phyloP scores from a whole-genome alignment of 768 basidiomycete genomes.

The Tulasnella sp. region DNA sequence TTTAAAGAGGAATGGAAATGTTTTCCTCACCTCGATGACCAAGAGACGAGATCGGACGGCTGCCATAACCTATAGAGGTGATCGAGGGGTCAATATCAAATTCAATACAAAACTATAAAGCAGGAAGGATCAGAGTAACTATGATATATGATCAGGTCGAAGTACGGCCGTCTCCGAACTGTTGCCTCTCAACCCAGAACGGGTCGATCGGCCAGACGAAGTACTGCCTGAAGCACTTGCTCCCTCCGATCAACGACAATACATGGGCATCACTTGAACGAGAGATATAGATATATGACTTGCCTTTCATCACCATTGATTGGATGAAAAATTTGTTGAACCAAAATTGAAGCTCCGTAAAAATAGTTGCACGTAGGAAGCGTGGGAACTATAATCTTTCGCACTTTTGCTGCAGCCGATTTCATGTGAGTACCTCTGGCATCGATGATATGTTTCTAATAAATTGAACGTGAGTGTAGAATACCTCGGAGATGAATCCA shows the following conservation, averaged over 20 bases:
- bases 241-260: slow-evolving; percentile 1
- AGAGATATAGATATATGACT: not conserved
- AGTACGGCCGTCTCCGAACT: not conserved
- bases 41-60: not conserved
- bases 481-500: too few species aligned
- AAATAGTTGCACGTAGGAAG: not conserved
- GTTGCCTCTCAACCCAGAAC: slow-evolving; percentile 2
- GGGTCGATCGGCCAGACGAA: not conserved
- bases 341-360: too few species aligned
- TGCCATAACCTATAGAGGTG: not conserved
- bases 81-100: not conserved
- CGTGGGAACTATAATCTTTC: not conserved
- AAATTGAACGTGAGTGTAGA: too few species aligned
- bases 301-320: too few species aligned
- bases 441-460: too few species aligned
- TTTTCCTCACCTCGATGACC: not conserved
- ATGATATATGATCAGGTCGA: slow-evolving; percentile 1
- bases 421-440: not conserved
- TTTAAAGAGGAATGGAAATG: not conserved
- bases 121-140: slow-evolving; percentile 11
- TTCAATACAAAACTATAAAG: not conserved
- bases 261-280: not conserved
- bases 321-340: too few species aligned
- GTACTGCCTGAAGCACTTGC: slow-evolving; percentile 1
- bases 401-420: not conserved